Evolutionary conservation across 1,284 basidiomycete species (phyloP).

Genomic region (Fistulinella cinereoalba): DNA sequence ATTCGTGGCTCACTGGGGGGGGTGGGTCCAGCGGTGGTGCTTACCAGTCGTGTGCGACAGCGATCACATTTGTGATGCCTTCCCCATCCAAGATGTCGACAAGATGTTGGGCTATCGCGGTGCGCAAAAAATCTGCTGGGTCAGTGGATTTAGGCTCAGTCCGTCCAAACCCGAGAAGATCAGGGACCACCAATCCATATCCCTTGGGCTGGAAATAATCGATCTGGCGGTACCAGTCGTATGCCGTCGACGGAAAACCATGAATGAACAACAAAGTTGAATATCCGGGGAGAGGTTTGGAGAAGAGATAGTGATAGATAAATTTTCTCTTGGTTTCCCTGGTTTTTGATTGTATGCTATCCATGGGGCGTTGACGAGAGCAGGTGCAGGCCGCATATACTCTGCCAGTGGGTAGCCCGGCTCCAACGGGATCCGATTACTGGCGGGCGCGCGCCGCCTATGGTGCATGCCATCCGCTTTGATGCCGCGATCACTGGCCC

Average conservation of each 20-base stretch:
- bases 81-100: slow-evolving; percentile 45
- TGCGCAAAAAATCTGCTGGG: slow-evolving; percentile 38
- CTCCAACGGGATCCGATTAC: too few species aligned
- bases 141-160: slow-evolving; percentile 45
- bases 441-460: too few species aligned
- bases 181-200: slow-evolving; percentile 48
- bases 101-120: slow-evolving; percentile 38
- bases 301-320: slow-evolving; percentile 33
- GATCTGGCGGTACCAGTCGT: slow-evolving; percentile 46
- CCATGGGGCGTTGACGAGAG: too few species aligned
- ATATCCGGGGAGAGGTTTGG: slow-evolving; percentile 22
- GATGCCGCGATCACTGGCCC: too few species aligned
- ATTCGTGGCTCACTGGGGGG: too few species aligned
- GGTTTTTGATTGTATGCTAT: slow-evolving; percentile 23
- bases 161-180: slow-evolving; percentile 48
- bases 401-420: too few species aligned
- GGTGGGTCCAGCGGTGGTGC: too few species aligned
- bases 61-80: slow-evolving; percentile 33
- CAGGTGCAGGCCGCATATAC: too few species aligned
- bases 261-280: slow-evolving; percentile 45
- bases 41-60: slow-evolving; percentile 48
- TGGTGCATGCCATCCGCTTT: too few species aligned
- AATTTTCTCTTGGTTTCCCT: slow-evolving; percentile 26
- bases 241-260: slow-evolving; percentile 44
- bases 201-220: slow-evolving; percentile 42